A percentile compares a stretch with the other conserved stretches of the same genome.
Evolutionary conservation across 345 rosid species (phyloP).

Genomic region (Psidium friedrichsthalianum): DNA sequence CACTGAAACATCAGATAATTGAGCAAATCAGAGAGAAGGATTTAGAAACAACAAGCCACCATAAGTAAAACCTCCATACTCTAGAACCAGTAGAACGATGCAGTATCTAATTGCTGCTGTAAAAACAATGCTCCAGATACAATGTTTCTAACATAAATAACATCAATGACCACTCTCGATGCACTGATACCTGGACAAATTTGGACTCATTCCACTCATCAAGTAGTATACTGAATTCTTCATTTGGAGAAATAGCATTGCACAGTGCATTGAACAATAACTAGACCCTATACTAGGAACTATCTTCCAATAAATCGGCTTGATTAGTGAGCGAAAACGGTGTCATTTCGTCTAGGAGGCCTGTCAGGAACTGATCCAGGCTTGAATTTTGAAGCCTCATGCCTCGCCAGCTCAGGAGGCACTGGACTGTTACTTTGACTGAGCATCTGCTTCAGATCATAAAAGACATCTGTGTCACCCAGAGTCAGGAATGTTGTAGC

Average conservation of each 20-base stretch:
- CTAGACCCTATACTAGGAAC: background rate
- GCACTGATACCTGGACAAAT: background rate
- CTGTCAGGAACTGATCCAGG: conserved; percentile 88
- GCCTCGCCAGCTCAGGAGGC: conserved; percentile 90
- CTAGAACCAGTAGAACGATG: background rate
- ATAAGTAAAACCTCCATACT: background rate
- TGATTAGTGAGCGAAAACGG: conserved; percentile 64
- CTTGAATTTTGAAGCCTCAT: conserved; percentile 90
- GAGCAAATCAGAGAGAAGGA: background rate
- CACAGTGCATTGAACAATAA: background rate
- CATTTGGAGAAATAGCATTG: background rate
- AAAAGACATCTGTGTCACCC: conserved; percentile 71
- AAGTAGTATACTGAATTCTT: background rate
- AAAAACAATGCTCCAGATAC: background rate
- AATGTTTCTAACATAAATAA: background rate
- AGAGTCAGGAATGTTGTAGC: conserved; percentile 89
- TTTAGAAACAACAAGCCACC: background rate
- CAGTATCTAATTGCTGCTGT: background rate
- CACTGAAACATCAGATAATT: background rate
- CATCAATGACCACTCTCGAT: background rate
- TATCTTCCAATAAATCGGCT: background rate
- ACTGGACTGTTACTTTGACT: conserved; percentile 82
- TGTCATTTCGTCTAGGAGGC: conserved; percentile 88
- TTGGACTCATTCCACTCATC: background rate
- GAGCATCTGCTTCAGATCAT: conserved; percentile 98